A percentile compares a stretch with the other conserved stretches of the same genome.
phyloP scores from a whole-genome alignment of 139 green algal genomes.

The Picochlorum sp. region DNA sequence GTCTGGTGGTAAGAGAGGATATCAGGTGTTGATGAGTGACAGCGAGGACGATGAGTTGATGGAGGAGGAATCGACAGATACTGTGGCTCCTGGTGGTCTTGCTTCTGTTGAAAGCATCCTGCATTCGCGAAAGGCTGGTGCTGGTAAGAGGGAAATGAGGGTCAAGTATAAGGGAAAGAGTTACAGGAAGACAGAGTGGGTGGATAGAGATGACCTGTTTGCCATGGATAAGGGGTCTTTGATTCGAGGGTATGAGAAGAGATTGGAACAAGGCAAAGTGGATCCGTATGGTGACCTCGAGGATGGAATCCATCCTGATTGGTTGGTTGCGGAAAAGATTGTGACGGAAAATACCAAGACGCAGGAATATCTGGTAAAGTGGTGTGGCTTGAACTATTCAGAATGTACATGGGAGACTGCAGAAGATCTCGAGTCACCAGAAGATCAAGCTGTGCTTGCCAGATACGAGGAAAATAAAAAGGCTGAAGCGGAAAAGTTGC shows the following conservation, averaged over 20 bases:
- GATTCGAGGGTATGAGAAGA: slow-evolving; percentile 22
- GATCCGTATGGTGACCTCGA: slow-evolving; percentile 31
- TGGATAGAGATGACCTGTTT: slow-evolving; percentile 1
- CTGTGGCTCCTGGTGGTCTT: too few relatives aligned
- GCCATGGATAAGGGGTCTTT: slow-evolving; percentile 8
- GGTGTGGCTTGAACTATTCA: slow-evolving; percentile 56
- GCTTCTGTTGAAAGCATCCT: background rate
- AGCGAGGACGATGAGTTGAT: background rate
- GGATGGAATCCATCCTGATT: slow-evolving; percentile 36
- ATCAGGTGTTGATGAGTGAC: background rate
- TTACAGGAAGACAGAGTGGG: slow-evolving; percentile 7
- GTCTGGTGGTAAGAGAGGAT: too few relatives aligned
- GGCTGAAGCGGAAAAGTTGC: slow-evolving; percentile 1
- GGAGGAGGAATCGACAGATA: too few relatives aligned
- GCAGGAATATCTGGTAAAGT: slow-evolving; percentile 59
- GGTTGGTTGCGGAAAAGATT: slow-evolving; percentile 31
- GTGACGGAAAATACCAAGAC: slow-evolving; percentile 15
- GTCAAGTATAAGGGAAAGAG: slow-evolving; percentile 1
- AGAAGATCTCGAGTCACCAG: slow-evolving; percentile 32
- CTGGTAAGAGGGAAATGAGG: background rate
- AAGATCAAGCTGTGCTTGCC: background rate
- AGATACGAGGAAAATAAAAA: slow-evolving; percentile 16
- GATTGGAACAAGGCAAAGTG: slow-evolving; percentile 10
- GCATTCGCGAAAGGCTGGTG: background rate
- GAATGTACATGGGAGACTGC: slow-evolving; percentile 72